phyloP scores from a whole-genome alignment of 345 rosid genomes.

The Balakata baccata region DNA sequence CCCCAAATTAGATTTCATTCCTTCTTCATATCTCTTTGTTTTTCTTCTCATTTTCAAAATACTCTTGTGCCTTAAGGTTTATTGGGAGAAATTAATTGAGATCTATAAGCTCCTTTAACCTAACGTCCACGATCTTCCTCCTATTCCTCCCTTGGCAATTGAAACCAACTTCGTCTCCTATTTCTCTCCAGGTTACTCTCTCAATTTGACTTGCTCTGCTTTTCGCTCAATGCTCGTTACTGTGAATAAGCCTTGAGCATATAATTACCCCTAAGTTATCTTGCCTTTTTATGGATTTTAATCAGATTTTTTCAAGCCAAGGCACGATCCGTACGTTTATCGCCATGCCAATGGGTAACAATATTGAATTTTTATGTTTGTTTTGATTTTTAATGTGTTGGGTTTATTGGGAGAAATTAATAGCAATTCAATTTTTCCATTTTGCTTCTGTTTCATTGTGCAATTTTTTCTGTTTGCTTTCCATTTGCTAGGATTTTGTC shows the following conservation, averaged over 20 bases:
- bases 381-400: not conserved
- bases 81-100: too few species aligned
- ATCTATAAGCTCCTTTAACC: constrained; percentile 56
- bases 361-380: not conserved
- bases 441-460: too few species aligned
- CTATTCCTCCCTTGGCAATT: constrained; percentile 64
- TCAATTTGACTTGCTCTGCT: not conserved
- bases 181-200: constrained; percentile 63
- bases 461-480: too few species aligned
- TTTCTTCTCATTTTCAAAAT: too few species aligned
- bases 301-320: constrained; percentile 76
- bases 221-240: not conserved
- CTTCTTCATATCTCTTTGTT: too few species aligned
- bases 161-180: constrained; percentile 65
- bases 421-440: too few species aligned
- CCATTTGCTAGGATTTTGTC: too few species aligned
- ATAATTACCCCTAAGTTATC: too few species aligned
- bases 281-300: not conserved
- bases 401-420: too few species aligned
- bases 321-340: constrained; percentile 81
- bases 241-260: too few species aligned
- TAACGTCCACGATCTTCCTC: constrained; percentile 51
- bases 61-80: too few species aligned
- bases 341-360: constrained; percentile 87
- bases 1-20: too few species aligned